A percentile compares a stretch with the other conserved stretches of the same genome.
phyloP scores from a whole-genome alignment of 1,284 basidiomycete genomes.

The Hypsizygus ulmarius region DNA sequence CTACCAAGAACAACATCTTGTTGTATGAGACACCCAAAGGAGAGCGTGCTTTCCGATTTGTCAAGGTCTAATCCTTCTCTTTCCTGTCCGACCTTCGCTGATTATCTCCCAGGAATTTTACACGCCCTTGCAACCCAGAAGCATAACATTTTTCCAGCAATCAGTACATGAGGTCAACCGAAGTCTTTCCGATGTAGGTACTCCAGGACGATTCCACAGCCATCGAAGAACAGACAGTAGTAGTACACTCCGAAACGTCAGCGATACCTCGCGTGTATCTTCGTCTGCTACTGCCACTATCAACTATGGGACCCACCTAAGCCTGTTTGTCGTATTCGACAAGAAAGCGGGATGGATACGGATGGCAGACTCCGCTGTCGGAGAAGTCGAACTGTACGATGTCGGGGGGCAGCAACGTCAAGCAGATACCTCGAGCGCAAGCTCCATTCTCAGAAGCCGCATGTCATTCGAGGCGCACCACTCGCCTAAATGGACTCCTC shows the following conservation, averaged over 20 bases:
- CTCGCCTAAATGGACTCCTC: slow-evolving; percentile 52
- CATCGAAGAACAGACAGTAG: slow-evolving; percentile 37
- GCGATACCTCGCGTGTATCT: slow-evolving; percentile 21
- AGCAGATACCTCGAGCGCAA: slow-evolving; percentile 25
- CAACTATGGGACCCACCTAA: slow-evolving; percentile 64
- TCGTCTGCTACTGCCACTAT: slow-evolving; percentile 27
- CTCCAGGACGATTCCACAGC: slow-evolving; percentile 26
- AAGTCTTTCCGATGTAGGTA: slow-evolving; percentile 41
- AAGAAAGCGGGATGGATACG: slow-evolving; percentile 81
- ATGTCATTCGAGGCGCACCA: slow-evolving; percentile 51
- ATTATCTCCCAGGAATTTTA: slow-evolving; percentile 68
- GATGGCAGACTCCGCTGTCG: slow-evolving; percentile 71
- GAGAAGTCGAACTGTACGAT: slow-evolving; percentile 69
- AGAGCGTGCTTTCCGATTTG: slow-evolving; percentile 76
- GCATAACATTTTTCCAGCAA: slow-evolving; percentile 68
- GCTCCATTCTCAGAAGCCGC: slow-evolving; percentile 40
- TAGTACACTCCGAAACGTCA: slow-evolving; percentile 26
- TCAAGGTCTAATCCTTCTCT: slow-evolving; percentile 51
- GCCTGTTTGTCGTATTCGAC: slow-evolving; percentile 76
- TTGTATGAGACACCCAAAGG: slow-evolving; percentile 78
- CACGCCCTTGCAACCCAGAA: slow-evolving; percentile 62
- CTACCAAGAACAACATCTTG: slow-evolving; percentile 67
- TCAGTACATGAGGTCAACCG: slow-evolving; percentile 51
- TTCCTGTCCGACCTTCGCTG: slow-evolving; percentile 1
- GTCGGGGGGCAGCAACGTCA: slow-evolving; percentile 31